Evolutionary conservation across 768 basidiomycete species (phyloP), one percentile per base, ranked within the genome.

Genomic region (Boletus subparvulus): DNA sequence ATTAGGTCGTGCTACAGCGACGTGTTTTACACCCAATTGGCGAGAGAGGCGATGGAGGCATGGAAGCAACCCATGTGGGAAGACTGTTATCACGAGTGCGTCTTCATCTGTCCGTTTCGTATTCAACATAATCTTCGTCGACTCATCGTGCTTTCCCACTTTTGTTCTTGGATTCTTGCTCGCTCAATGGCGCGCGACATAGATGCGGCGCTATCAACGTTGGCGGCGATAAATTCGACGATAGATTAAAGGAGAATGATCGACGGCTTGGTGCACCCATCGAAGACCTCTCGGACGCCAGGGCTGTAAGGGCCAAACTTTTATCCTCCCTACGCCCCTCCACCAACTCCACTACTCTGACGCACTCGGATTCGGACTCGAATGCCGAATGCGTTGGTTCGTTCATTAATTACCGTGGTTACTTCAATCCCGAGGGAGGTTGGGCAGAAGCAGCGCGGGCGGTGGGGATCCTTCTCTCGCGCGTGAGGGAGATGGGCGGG

Each of bases 371-470:
- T 39, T 32, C 30, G 13, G 43, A 47, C 12, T 28, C 50, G 19
- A 41, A 58, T 24, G 28, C 42, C 41, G 56, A 57, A 10, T 10
- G 30, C 17, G 37, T 67, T 13, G 65, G 68, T n/a, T 35, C 57
- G n/a, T 47, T 71, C 12, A 62, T 56, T 3, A 37, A 52, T 24
- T 61, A 66, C 35, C 60, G 70, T 24, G 91, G 87, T 1, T 95
- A 89, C 65, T 61, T 88, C 44, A 96, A 94, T 64, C 75, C 74
- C 9, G 85, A 90, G 37, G 83, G 88, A 1, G 94, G 94, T 14
- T 98, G 94, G 94, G 92, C 83, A 3, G 78, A 87, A 65, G 92
- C 94, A 2, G 77, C 79, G 1, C 81, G 86, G 65, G 92, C 88
- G 4, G 65, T 93, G 10, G 64, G 70, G 3, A 66, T 79, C 11